Evolutionary conservation across 805 yeast species (phyloP), one percentile per base, ranked within the genome.

Genomic region (Sugiyamaella chiloensis): DNA sequence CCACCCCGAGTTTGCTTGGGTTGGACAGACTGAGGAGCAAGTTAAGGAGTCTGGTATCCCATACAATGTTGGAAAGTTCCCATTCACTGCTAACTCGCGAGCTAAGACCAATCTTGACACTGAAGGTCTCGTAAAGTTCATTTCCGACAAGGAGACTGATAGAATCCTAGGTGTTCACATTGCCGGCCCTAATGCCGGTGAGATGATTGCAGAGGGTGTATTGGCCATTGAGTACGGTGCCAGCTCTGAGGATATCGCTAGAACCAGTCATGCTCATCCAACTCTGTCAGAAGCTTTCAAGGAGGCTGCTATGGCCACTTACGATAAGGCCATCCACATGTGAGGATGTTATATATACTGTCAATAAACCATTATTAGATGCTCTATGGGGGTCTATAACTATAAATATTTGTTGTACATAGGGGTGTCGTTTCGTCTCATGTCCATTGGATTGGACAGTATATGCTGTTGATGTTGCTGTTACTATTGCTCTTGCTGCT

Each of bases 1-100:
- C 42, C 96, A 89, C 73, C 99, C 99, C 56, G 99, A 93, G 76
- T 96, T 93, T 60, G 98, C 98, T 45, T 93, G 99, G 99, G 96
- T 87, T 60, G 99, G 99, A 61, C 87, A 87, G 72, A 86, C 82
- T 64, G 99, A 93, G 75, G 83, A 90, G 75, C 90, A 90, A 72
- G 79, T 90, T 68, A 90, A 91, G 78, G 90, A 79, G 60, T 88
- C 88, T 61, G 96, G 96, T 60, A 81, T 89, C 69, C 78, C 83
- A 61, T 93, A 85, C 80, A 90, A 85, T 71, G 79, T 86, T 52
- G 99, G 99, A 67, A 93, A 93, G 74, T 93, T 91, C 89, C 96
- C 98, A 68, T 93, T 93, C 76, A 78, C 88, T 63, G 99, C 99
- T 61, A 93, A 93, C 81, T 93, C 99, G 46, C 88, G 99, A 78